Evolutionary conservation across 2,329 filamentous ascomycete genomes (phyloP), one percentile per base, ranked within the genome.

Genomic region (Xylariaceae sp.): DNA sequence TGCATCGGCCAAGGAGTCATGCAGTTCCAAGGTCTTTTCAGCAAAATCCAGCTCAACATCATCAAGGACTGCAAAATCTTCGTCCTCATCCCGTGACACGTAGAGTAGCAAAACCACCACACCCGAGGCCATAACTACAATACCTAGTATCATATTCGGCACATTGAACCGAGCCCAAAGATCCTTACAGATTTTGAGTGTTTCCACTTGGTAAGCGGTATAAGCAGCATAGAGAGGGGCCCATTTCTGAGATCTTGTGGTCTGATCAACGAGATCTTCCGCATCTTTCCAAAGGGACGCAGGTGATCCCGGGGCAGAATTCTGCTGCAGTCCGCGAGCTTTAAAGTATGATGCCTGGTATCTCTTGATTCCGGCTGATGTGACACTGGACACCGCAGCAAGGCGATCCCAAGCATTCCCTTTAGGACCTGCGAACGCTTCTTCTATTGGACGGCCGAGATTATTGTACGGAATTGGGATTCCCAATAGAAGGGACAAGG

Each of bases 391-490:
- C 0, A 93, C 92, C 2, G 83, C 79, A 0, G 90, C 91, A 37
- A 99, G 78, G 63, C 91, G 95, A 43, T 86, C 79, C 84, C 88
- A 95, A 58, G 91, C 83, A 29, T 84, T 82, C 26, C 89, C 89
- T 19, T 83, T 80, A 1, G 78, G 74, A 1, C 91, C 90, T 16
- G 88, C 82, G 74, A 99, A 99, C 2, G 92, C 93, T 74, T 99
- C 95, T 64, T 96, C 91, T 60, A 99, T 97, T 0, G 95, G 95
- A 6, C 85, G 87, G 47, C 95, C 95, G 6, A 99, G 83, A 70
- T 95, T 99, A 73, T 98, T 99, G 79, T 92, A 99, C 0, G 95
- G 95, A 59, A 99, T 93, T 0, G 95, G 94, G 59, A 97, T 83
- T 7, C 95, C 95, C 1, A 99, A 80, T 0, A 99, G 82, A 31